These are phyloP conservation scores for Tetracladium maxilliforme DNA, from an alignment of 2,329 filamentous ascomycete species.

Conservation along the genomic window DNA sequence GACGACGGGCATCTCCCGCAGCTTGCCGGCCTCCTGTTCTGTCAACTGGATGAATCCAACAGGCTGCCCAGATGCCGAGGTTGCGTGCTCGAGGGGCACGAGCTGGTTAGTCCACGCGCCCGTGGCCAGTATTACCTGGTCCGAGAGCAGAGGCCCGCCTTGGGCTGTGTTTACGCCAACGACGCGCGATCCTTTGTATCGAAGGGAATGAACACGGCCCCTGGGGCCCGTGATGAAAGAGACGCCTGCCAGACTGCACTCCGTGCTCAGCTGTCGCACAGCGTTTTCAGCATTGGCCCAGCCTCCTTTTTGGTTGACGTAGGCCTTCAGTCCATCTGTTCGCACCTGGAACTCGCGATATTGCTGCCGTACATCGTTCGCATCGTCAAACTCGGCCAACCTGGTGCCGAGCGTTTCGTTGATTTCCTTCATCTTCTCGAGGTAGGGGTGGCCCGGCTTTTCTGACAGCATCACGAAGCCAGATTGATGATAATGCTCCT, in stretches of 20 bases:
- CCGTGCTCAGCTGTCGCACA: slow-evolving; percentile 1
- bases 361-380: too few species aligned
- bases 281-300: slow-evolving; percentile 10
- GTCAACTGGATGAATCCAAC: slow-evolving; percentile 50
- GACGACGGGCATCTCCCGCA: slow-evolving; percentile 53
- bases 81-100: slow-evolving; percentile 57
- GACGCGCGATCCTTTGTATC: too few species aligned
- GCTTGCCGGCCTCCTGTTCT: slow-evolving; percentile 43
- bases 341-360: too few species aligned
- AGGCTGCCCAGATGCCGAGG: slow-evolving; percentile 48
- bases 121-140: slow-evolving; percentile 66
- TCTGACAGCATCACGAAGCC: too few species aligned
- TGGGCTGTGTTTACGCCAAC: slow-evolving; percentile 18
- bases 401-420: too few species aligned
- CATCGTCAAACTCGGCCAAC: too few species aligned
- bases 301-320: slow-evolving; percentile 1
- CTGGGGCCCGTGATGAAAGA: slow-evolving; percentile 23
- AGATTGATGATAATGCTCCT: too few species aligned
- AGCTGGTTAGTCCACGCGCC: slow-evolving; percentile 77
- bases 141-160: slow-evolving; percentile 27
- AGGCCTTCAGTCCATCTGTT: slow-evolving; percentile 1
- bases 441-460: too few species aligned
- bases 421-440: too few species aligned
- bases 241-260: slow-evolving; percentile 17
- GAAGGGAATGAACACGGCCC: slow-evolving; percentile 1